phyloP scores from a whole-genome alignment of 2,329 filamentous ascomycete species.

The Huntiella omanensis region DNA sequence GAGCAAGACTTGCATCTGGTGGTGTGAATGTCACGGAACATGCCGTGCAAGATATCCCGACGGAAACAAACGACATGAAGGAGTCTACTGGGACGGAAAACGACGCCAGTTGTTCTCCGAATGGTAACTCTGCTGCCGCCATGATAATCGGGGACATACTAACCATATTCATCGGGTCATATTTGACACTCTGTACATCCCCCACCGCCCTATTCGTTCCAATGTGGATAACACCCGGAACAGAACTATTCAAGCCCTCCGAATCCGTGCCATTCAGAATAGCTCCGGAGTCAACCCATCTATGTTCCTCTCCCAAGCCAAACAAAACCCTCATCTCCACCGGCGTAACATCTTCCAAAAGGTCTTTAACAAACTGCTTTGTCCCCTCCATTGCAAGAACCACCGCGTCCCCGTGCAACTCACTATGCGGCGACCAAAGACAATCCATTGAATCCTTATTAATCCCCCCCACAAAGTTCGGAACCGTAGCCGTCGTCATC shows the following conservation, averaged over 20 bases:
- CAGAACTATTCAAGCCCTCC: not conserved
- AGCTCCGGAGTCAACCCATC: not conserved
- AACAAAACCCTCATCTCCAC: slow-evolving; percentile 10
- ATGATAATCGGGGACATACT: slow-evolving; percentile 7
- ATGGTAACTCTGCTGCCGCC: slow-evolving; percentile 1
- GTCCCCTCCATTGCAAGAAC: slow-evolving; percentile 6
- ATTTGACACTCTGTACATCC: not conserved
- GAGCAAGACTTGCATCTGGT: not conserved
- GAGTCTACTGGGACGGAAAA: slow-evolving; percentile 9
- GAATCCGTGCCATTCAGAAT: not conserved
- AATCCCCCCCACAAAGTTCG: slow-evolving; percentile 5
- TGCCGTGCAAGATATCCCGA: slow-evolving; percentile 9
- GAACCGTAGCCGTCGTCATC: not conserved
- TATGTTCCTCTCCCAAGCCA: not conserved
- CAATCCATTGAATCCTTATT: slow-evolving; percentile 12
- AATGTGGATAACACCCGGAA: too few relatives aligned
- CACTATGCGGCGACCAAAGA: slow-evolving; percentile 10
- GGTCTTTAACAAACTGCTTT: slow-evolving; percentile 6
- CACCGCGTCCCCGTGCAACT: slow-evolving; percentile 6
- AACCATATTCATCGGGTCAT: slow-evolving; percentile 7
- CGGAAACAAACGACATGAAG: slow-evolving; percentile 8
- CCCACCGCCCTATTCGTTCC: too few relatives aligned
- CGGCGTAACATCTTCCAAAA: slow-evolving; percentile 8
- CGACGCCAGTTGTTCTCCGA: not conserved
- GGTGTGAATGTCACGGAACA: slow-evolving; percentile 7